These are phyloP conservation scores for Paramyrothecium roridum DNA, from an alignment of 2,329 filamentous ascomycete genomes.

Conservation along the genomic window DNA sequence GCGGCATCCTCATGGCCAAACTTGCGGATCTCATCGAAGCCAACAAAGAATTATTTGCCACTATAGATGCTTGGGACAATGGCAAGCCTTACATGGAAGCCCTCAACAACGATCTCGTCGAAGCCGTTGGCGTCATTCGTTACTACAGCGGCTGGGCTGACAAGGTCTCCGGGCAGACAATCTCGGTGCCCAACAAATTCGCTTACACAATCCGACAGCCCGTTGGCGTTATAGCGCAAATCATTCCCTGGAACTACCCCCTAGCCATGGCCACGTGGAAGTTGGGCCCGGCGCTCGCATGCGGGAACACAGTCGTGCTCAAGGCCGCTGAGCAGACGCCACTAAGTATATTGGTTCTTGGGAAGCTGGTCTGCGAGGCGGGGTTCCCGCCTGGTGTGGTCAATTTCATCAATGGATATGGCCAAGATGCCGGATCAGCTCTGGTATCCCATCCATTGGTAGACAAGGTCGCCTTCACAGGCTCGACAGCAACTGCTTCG, in stretches of 20 bases:
- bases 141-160: slow-evolving; percentile 72
- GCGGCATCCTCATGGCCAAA: slow-evolving; percentile 66
- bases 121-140: slow-evolving; percentile 38
- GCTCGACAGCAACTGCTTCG: slow-evolving; percentile 64
- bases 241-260: slow-evolving; percentile 75
- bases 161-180: slow-evolving; percentile 68
- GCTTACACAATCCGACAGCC: slow-evolving; percentile 69
- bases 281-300: slow-evolving; percentile 61
- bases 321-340: slow-evolving; percentile 65
- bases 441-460: slow-evolving; percentile 61
- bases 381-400: slow-evolving; percentile 72
- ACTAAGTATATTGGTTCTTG: slow-evolving; percentile 57
- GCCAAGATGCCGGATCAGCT: slow-evolving; percentile 61
- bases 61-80: slow-evolving; percentile 74
- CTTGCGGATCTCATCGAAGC: slow-evolving; percentile 66
- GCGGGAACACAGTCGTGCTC: slow-evolving; percentile 57
- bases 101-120: slow-evolving; percentile 57
- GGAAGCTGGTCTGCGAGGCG: slow-evolving; percentile 61
- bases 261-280: slow-evolving; percentile 73
- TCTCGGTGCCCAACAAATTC: slow-evolving; percentile 63
- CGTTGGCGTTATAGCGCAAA: slow-evolving; percentile 64
- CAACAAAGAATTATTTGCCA: slow-evolving; percentile 45
- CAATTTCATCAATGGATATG: slow-evolving; percentile 67
- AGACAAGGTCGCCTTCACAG: slow-evolving; percentile 72
- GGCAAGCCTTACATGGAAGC: slow-evolving; percentile 62